Percentiles rank a stretch among this genome's conserved stretches.
These are phyloP conservation scores for Lachnellula cervina DNA, from an alignment of 2,329 filamentous ascomycete genomes.

Conservation along the genomic window DNA sequence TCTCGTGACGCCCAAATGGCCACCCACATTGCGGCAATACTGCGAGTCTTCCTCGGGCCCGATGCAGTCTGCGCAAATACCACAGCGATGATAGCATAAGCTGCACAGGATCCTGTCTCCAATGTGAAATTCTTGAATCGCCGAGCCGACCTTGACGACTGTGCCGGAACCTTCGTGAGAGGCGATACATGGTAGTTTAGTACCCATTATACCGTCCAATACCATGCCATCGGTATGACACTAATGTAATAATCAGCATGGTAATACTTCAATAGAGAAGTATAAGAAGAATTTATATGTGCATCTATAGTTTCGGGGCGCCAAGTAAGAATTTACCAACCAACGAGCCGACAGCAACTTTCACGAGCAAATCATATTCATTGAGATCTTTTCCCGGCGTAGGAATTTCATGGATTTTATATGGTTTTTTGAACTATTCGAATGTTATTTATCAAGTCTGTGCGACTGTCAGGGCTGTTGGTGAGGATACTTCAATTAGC, in stretches of 20 bases:
- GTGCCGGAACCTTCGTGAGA: conserved; percentile 35
- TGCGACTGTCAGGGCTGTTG: background rate
- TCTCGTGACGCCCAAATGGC: conserved; percentile 44
- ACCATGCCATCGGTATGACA: conserved; percentile 61
- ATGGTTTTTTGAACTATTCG: conserved; percentile 47
- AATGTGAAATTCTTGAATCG: conserved; percentile 27
- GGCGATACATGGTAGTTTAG: conserved; percentile 45
- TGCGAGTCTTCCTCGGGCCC: conserved; percentile 45
- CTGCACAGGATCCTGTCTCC: conserved; percentile 48
- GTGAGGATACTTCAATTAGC: conserved; percentile 37
- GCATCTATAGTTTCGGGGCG: too few relatives aligned
- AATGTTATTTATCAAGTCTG: background rate
- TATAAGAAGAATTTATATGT: conserved; percentile 28
- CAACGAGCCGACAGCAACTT: conserved; percentile 49
- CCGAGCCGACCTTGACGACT: conserved; percentile 31
- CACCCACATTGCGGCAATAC: conserved; percentile 45
- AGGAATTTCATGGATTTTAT: conserved; percentile 45
- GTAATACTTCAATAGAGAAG: too few relatives aligned
- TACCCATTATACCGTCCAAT: conserved; percentile 42
- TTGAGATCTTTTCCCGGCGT: conserved; percentile 41
- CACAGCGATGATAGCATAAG: conserved; percentile 48
- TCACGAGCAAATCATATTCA: conserved; percentile 51
- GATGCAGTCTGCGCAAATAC: conserved; percentile 47
- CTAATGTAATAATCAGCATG: too few relatives aligned
- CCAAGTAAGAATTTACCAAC: conserved; percentile 27